These are phyloP conservation scores for sweet orange (Citrus sinensis) DNA, from an alignment of 345 rosid species.

Conservation along the genomic window DVS_A1.0 CM039167.1:26647001-26647500, in stretches of 20 bases:
- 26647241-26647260: background rate
- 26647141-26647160: background rate
- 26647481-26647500: background rate
- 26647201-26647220: background rate
- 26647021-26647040: background rate
- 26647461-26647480: background rate
- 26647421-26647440: background rate
- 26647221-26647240: background rate
- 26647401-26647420: background rate
- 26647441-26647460: background rate
- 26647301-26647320: background rate
- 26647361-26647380: background rate
- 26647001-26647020: background rate
- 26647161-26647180: background rate
- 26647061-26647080: background rate
- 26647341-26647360: background rate
- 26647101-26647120: background rate
- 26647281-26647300: background rate
- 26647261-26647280: background rate
- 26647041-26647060: background rate
- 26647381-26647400: background rate
- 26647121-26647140: background rate
- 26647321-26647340: background rate
- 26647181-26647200: background rate
- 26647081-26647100: background rate